phyloP scores from a whole-genome alignment of 768 basidiomycete species.

The Nidularia sp. region DNA sequence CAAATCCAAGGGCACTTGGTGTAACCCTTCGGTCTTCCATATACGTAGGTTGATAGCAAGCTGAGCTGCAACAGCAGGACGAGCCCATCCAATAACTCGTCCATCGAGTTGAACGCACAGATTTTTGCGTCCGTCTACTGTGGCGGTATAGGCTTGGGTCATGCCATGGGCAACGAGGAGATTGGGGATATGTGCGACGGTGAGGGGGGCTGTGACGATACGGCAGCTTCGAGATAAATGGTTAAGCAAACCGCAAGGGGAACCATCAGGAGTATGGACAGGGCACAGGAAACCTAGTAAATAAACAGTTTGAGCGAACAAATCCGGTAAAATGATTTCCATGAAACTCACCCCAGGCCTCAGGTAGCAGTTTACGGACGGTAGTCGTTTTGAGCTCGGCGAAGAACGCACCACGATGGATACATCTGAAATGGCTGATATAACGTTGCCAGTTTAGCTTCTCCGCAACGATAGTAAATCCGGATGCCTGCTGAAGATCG shows the following conservation, averaged over 20 bases:
- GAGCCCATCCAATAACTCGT: slow-evolving; percentile 90
- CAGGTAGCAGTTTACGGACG: slow-evolving; percentile 92
- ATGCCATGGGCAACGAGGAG: slow-evolving; percentile 88
- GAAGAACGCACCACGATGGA: slow-evolving; percentile 99
- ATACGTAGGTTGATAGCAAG: slow-evolving; percentile 84
- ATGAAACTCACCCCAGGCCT: slow-evolving; percentile 82
- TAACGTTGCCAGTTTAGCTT: slow-evolving; percentile 99
- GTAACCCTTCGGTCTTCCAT: slow-evolving; percentile 89
- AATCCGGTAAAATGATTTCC: neutral
- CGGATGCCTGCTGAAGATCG: slow-evolving; percentile 94
- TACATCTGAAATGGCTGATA: slow-evolving; percentile 96
- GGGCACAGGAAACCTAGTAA: slow-evolving; percentile 89
- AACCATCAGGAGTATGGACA: slow-evolving; percentile 97
- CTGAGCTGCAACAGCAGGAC: slow-evolving; percentile 63
- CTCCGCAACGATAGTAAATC: slow-evolving; percentile 99
- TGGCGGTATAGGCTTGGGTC: slow-evolving; percentile 82
- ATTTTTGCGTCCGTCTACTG: slow-evolving; percentile 77
- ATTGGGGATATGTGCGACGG: slow-evolving; percentile 74
- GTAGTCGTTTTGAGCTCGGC: slow-evolving; percentile 97
- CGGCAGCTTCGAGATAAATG: slow-evolving; percentile 93
- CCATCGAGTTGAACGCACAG: slow-evolving; percentile 95
- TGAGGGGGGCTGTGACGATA: slow-evolving; percentile 74
- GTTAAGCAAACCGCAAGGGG: slow-evolving; percentile 96
- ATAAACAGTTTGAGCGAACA: slow-evolving; percentile 5
- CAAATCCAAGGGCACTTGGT: slow-evolving; percentile 85